Percentiles rank a stretch among this genome's conserved stretches.
These are phyloP conservation scores for Pichia pseudocactophila DNA, from an alignment of 805 yeast species.

Conservation along the genomic window DNA sequence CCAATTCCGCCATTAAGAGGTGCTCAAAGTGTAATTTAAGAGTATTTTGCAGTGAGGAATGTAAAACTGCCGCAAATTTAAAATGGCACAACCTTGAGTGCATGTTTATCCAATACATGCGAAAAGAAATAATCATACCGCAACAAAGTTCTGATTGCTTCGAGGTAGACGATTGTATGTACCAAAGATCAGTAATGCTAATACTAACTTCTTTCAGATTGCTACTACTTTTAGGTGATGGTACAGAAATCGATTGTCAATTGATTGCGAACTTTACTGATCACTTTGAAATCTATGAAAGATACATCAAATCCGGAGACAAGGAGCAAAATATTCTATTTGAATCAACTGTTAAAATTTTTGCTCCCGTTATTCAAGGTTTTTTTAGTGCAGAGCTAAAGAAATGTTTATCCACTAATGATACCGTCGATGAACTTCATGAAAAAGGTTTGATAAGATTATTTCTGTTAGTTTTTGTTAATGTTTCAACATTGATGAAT, in stretches of 20 bases:
- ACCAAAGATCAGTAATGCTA: neutral
- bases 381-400: neutral
- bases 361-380: slow-evolving; percentile 10
- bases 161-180: neutral
- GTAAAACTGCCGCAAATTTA: slow-evolving; percentile 2
- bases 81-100: slow-evolving; percentile 10
- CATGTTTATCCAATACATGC: slow-evolving; percentile 4
- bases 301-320: slow-evolving; percentile 1
- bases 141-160: too few relatives aligned
- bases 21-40: slow-evolving; percentile 5
- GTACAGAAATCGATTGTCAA: neutral
- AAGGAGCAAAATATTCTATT: slow-evolving; percentile 12
- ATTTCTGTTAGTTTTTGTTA: slow-evolving; percentile 22
- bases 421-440: neutral
- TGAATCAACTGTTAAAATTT: slow-evolving; percentile 12
- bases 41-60: slow-evolving; percentile 4
- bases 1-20: neutral
- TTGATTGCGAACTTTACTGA: slow-evolving; percentile 14
- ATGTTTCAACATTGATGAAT: slow-evolving; percentile 24
- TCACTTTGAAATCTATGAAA: slow-evolving; percentile 13
- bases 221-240: neutral
- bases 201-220: slow-evolving; percentile 5
- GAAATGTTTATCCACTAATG: neutral
- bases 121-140: neutral
- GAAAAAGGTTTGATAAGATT: slow-evolving; percentile 13